Conservation (phyloP, 768 basidiomycete species). For the Termitomyces titanicus region DNA sequence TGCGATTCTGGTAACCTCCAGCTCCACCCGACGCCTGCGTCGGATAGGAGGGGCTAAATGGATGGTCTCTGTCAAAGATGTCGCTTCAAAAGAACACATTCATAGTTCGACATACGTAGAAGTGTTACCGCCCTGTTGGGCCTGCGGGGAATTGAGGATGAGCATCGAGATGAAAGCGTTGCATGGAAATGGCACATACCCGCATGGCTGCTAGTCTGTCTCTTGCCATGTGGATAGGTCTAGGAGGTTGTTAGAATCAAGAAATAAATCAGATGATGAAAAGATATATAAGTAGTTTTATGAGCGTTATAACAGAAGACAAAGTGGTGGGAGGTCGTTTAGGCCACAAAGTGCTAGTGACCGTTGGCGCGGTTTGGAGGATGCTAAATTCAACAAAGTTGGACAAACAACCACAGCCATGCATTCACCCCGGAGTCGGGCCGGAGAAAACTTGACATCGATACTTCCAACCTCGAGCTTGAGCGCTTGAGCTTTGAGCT, state of each 20-base stretch:
- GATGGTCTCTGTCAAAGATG: conserved; percentile 10
- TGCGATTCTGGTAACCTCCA: conserved; percentile 41
- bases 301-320: conserved; percentile 6
- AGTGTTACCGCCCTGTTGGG: conserved; percentile 59
- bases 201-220: conserved; percentile 89
- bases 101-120: conserved; percentile 37
- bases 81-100: conserved; percentile 1
- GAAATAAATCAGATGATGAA: conserved; percentile 14
- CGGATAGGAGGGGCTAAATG: conserved; percentile 56
- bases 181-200: conserved; percentile 37
- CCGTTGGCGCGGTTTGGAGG: conserved; percentile 10
- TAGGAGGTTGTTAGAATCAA: conserved; percentile 15
- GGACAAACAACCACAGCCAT: conserved; percentile 15
- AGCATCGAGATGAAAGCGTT: conserved; percentile 3
- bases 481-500: too few relatives aligned
- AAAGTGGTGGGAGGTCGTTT: conserved; percentile 13
- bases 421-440: too few relatives aligned
- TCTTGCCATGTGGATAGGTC: conserved; percentile 60
- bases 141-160: conserved; percentile 33
- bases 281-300: conserved; percentile 7
- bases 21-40: conserved; percentile 58
- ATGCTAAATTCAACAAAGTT: conserved; percentile 14
- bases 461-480: too few relatives aligned
- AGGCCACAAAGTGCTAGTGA: conserved; percentile 12
- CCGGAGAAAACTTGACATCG: not conserved